Base-by-base conservation (phyloP, 2,329 filamentous ascomycete genomes). In the Beauveria australis region DNA sequence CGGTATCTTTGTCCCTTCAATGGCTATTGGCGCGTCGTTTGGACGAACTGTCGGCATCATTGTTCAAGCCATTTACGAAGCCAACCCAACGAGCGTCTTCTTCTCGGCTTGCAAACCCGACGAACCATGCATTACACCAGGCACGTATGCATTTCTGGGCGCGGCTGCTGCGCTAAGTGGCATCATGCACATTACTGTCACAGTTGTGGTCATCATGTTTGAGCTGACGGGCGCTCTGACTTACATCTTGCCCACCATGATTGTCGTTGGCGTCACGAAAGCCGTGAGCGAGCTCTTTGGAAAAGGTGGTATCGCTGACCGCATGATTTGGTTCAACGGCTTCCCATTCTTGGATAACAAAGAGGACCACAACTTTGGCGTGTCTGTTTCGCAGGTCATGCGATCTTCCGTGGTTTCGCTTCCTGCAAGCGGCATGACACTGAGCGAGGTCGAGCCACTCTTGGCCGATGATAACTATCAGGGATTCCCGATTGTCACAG, bases 121-220 rank as follows among this genome's bases (percentile, higher is more conserved):
- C 70, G 89, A 92, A 44, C 91, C 93, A 1, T 99, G 94, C 72
- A 97, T 99, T 67, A 99, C 94, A 0, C 94, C 94, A 0, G 94
- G 94, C 10, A 97, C 94, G 1, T 99, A 99, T 70, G 94, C 94
- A 7, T 96, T 99, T 67, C 81, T 99, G 0, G 94, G 94, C 47
- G 94, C 94, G 5, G 94, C 87, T 0, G 93, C 94, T 2, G 91
- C 94, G 0, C 79, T 99, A 26, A 93, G 89, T 72, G 94, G 94
- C 10, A 97, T 97, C 70, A 99, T 97, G 93, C 94, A 97, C 73
- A 89, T 99, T 64, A 97, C 93, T 0, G 87, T 99, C 18, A 95
- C 92, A 0, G 92, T 99, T 10, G 93, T 97, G 2, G 94, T 99
- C 69, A 99, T 99, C 73, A 97, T 99, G 94, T 97, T 97, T 70